A percentile compares a stretch with the other conserved stretches of the same genome.
Conservation (phyloP, 768 basidiomycete species). For the Podaxis sp. region DNA sequence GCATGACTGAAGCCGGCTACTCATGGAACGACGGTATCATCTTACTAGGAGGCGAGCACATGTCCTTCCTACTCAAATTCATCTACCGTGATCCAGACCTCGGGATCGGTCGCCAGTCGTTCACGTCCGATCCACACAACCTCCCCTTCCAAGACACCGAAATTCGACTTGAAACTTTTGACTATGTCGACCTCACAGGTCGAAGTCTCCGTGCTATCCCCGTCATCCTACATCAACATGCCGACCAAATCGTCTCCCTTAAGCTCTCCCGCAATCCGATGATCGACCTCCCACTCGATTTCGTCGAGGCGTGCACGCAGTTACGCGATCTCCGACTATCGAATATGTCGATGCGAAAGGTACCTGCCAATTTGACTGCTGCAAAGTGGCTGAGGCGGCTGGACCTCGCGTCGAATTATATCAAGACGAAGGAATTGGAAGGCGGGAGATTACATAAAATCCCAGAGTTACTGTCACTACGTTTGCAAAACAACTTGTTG, state of each 20-base stretch:
- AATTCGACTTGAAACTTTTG: constrained; percentile 63
- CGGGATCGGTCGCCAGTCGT: constrained; percentile 50
- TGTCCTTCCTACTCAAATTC: constrained; percentile 85
- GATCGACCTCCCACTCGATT: constrained; percentile 94
- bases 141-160: constrained; percentile 60
- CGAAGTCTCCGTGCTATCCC: constrained; percentile 85
- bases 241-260: constrained; percentile 77
- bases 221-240: constrained; percentile 77
- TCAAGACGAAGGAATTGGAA: constrained; percentile 81
- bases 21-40: constrained; percentile 76
- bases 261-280: constrained; percentile 93
- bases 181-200: constrained; percentile 77
- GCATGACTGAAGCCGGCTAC: constrained; percentile 88
- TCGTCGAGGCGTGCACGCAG: constrained; percentile 81
- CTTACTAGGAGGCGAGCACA: constrained; percentile 69
- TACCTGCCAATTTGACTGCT: constrained; percentile 80
- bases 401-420: constrained; percentile 89
- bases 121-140: not conserved
- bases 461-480: constrained; percentile 60
- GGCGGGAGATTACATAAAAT: constrained; percentile 81
- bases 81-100: constrained; percentile 80
- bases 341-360: constrained; percentile 92
- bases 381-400: constrained; percentile 71
- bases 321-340: constrained; percentile 84
- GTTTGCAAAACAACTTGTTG: constrained; percentile 88